These are phyloP conservation scores for Daldinia caldariorum DNA, from an alignment of 495 filamentous ascomycete species.

Conservation along the genomic window DNA sequence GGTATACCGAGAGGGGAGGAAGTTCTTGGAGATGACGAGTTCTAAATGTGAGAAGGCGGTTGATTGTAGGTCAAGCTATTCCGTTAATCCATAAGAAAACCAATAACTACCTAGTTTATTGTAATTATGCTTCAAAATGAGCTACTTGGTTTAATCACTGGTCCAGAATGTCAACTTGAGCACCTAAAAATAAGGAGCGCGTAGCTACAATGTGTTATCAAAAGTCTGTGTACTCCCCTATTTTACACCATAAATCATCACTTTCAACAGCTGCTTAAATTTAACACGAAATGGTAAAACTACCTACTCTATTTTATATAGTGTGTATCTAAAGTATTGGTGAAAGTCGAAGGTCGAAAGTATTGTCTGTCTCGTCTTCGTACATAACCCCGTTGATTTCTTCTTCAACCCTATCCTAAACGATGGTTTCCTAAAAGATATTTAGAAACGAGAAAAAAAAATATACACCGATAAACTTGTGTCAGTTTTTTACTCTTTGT, in stretches of 20 bases:
- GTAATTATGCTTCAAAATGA: not conserved
- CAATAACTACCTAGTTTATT: not conserved
- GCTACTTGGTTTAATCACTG: not conserved
- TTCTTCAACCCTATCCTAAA: too few relatives aligned
- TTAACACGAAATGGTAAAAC: too few relatives aligned
- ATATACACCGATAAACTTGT: too few relatives aligned
- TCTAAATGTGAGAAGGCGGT: slow-evolving; percentile 6
- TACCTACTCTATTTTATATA: too few relatives aligned
- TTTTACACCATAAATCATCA: not conserved
- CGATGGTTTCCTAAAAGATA: too few relatives aligned
- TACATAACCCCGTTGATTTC: too few relatives aligned
- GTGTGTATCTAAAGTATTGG: too few relatives aligned
- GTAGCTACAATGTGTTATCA: not conserved
- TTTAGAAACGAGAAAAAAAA: too few relatives aligned
- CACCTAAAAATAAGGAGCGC: not conserved
- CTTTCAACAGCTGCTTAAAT: too few relatives aligned
- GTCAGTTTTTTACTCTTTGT: too few relatives aligned
- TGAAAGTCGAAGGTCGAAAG: too few relatives aligned
- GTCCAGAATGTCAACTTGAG: not conserved
- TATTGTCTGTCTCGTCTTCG: too few relatives aligned
- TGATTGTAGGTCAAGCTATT: not conserved
- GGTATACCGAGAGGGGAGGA: slow-evolving; percentile 36
- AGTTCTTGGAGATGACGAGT: slow-evolving; percentile 29
- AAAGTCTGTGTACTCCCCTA: not conserved
- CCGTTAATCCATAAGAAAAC: not conserved